Conservation (phyloP, 768 basidiomycete species). For the Rhodotorula paludigena region DNA sequence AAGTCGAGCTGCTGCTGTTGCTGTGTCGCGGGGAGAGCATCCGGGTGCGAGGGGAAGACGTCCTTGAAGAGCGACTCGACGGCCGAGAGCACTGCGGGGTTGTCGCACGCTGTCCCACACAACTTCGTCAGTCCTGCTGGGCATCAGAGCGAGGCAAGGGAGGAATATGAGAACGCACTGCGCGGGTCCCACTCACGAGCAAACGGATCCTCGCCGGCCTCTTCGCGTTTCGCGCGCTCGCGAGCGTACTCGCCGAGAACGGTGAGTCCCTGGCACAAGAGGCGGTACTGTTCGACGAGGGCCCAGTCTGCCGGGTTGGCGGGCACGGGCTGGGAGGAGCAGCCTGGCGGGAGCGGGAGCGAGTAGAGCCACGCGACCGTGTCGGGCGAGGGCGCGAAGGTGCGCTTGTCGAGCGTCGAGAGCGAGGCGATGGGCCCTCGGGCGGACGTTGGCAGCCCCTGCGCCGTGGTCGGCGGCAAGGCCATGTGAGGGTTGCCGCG, state of each 20-base stretch:
- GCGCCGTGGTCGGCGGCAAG: too few species aligned
- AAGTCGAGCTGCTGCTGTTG: too few species aligned
- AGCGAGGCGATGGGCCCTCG: background rate
- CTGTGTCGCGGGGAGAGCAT: too few species aligned
- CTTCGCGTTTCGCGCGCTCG: background rate
- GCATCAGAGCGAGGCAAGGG: background rate
- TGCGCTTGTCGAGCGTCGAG: background rate
- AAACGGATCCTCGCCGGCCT: background rate
- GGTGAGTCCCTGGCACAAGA: constrained; percentile 12
- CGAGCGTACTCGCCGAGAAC: constrained; percentile 12
- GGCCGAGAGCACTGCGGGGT: background rate
- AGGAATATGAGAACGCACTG: background rate
- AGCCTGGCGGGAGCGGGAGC: constrained; percentile 29
- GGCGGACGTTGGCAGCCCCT: too few species aligned
- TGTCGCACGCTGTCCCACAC: constrained; percentile 2
- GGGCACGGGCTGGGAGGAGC: constrained; percentile 4
- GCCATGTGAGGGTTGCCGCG: too few species aligned
- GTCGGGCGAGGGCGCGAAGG: constrained; percentile 11
- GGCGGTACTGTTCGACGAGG: constrained; percentile 37
- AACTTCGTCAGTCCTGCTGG: too few species aligned
- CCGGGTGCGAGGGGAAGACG: background rate
- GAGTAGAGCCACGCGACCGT: constrained; percentile 24
- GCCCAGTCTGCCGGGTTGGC: constrained; percentile 18
- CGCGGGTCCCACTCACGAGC: background rate
- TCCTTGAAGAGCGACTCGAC: background rate